Evolutionary conservation across 306 rosid species (phyloP), one percentile per base, ranked within the genome.

Genomic region (Lathyrus aphaca): DNA sequence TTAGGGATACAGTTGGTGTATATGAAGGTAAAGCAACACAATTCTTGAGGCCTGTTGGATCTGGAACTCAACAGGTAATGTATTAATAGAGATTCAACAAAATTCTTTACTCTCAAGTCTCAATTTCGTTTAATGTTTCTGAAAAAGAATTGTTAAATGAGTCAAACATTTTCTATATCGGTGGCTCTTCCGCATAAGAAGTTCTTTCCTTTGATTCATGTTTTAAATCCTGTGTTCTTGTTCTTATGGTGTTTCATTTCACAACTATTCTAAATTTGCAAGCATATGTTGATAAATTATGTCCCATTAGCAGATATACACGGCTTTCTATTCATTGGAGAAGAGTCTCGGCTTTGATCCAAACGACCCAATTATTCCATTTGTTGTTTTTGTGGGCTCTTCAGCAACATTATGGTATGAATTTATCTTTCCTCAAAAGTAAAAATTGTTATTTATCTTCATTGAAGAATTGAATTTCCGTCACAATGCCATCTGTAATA

Each of bases 281-380:
- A 68, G 51, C 58, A 12, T 61, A 42, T 50, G 51, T 16, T 72
- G 69, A 61, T 42, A 42, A 23, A 23, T 67, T 55, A 59, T 74
- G 66, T 78, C 27, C 32, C 69, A 27, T 77, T 25, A 23, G 6
- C 88, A 94, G 98, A 83, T 84, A 77, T 90, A 76, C 72, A 49
- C 58, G 57, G 76, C 86, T 27, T 49, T 90, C 27, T 84, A 94
- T 84, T 88, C 88, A 48, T 51, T 86, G 81, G 98, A 90, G 86
- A 86, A 80, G 80, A 78, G 51, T 82, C 81, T 94, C 62, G 98
- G 98, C 48, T 81, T 90, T 83, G 90, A 94, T 76, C 98, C 97
- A 49, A 86, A 83, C 70, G 98, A 94, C 84, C 98, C 97, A n/a
- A 42, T 94, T 37, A 74, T 94, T 80, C 91, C 92, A 49, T 82